Evolutionary conservation across 306 rosid species (phyloP), one percentile per base, ranked within the genome.

Genomic region (Pachyrhizus erosus): DNA sequence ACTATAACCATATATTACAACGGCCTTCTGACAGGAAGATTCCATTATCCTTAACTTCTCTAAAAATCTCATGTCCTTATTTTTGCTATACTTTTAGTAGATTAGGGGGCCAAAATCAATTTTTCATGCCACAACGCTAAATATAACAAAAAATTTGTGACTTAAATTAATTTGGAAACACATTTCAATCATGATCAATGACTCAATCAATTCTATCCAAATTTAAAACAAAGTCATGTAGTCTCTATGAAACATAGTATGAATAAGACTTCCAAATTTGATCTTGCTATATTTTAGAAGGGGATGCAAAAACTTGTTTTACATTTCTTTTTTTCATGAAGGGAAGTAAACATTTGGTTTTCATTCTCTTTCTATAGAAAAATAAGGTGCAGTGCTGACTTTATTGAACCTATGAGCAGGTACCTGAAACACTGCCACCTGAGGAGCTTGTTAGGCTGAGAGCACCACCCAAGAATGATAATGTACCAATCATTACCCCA

Each of bases 381-480:
- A 48, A 24, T n/a, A 5, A 33, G 37, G 7, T 33, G 54, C 51
- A 43, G 0, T 72, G 77, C 33, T 64, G 55, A 86, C 76, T 31
- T 21, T 69, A 23, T 4, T 67, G 71, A 57, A 43, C 54, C 75
- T 40, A 65, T 83, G 76, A 43, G 18, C 85, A 92, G 97, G 97
- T 91, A 75, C 89, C 97, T 4, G 97, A 92, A 77, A 92, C 91
- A 57, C 88, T 92, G n/a, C 9, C 80, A 20, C 73, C 81, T 0
- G 90, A 88, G 20, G 92, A 87, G 68, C 93, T 89, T 17, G 86
- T 70, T n/a, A 91, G 86, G 87, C 86, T 90, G 92, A 79, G 87
- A 72, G 97, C 94, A 21, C 94, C 94, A 66, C 89, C 91, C 5
- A 92, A 90, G 90, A 90, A 91, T 80, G 91, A 90, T n/a, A n/a